Evolutionary conservation across 805 yeast species (phyloP).

Genomic region (Jamesozyma spencerorum): DNA sequence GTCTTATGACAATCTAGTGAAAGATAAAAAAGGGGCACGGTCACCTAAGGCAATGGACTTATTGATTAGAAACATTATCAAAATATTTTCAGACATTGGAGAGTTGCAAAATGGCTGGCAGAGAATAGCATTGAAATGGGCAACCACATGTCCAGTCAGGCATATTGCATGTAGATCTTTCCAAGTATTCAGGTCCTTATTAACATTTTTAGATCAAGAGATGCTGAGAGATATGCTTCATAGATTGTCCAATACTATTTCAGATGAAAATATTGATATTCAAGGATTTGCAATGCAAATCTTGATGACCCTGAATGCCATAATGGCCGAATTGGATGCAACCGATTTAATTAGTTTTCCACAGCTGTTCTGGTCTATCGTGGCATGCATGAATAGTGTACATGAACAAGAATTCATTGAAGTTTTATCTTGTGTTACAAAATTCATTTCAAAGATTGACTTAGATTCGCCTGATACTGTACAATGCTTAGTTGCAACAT

Average conservation of each 20-base stretch:
- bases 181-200: slow-evolving; percentile 77
- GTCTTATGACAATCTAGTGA: slow-evolving; percentile 79
- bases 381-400: slow-evolving; percentile 80
- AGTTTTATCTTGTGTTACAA: slow-evolving; percentile 69
- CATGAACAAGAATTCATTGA: slow-evolving; percentile 93
- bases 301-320: slow-evolving; percentile 88
- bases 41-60: slow-evolving; percentile 82
- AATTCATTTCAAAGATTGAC: slow-evolving; percentile 79
- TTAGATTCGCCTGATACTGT: slow-evolving; percentile 79
- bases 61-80: slow-evolving; percentile 53
- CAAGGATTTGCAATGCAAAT: slow-evolving; percentile 98
- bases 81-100: slow-evolving; percentile 43
- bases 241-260: slow-evolving; percentile 81
- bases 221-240: slow-evolving; percentile 94
- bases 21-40: slow-evolving; percentile 67
- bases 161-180: slow-evolving; percentile 96
- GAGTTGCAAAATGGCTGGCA: slow-evolving; percentile 77
- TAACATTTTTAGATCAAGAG: slow-evolving; percentile 71
- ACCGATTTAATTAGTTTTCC: slow-evolving; percentile 79
- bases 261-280: slow-evolving; percentile 81
- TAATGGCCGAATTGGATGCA: slow-evolving; percentile 75
- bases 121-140: slow-evolving; percentile 76
- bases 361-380: slow-evolving; percentile 89
- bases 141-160: slow-evolving; percentile 93
- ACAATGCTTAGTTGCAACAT: slow-evolving; percentile 69